A percentile compares a stretch with the other conserved stretches of the same genome.
phyloP scores from a whole-genome alignment of 441 rosid genomes.

The Dalechampia spathulata region DNA sequence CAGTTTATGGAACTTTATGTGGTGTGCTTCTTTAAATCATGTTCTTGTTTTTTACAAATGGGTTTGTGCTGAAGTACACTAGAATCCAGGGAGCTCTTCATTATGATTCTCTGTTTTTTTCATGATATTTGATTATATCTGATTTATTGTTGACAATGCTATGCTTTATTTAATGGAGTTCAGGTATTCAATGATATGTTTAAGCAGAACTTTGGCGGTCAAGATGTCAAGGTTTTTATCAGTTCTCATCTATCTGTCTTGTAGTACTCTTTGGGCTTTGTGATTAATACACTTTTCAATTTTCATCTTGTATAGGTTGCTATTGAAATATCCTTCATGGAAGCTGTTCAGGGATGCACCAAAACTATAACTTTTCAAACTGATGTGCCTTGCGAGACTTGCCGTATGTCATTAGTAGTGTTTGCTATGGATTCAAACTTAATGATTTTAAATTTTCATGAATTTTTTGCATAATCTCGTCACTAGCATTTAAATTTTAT shows the following conservation, averaged over 20 bases:
- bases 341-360: conserved; percentile 96
- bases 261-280: neutral
- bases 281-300: conserved; percentile 2
- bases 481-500: neutral
- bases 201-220: conserved; percentile 66
- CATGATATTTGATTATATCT: neutral
- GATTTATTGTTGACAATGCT: conserved; percentile 4
- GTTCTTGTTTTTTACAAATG: too few relatives aligned
- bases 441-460: neutral
- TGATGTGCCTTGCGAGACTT: conserved; percentile 71
- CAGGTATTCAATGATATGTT: conserved; percentile 59
- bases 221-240: conserved; percentile 74
- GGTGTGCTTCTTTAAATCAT: too few relatives aligned
- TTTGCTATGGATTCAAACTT: neutral
- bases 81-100: too few relatives aligned
- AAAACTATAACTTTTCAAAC: conserved; percentile 81
- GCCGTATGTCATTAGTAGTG: conserved; percentile 46
- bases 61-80: too few relatives aligned
- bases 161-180: conserved; percentile 19
- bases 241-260: conserved; percentile 9
- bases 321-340: conserved; percentile 95
- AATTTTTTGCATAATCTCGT: neutral
- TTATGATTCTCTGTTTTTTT: too few relatives aligned
- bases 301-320: conserved; percentile 43
- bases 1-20: too few relatives aligned